phyloP scores from a whole-genome alignment of 129 eudicot genomes.

The Flaveria robusta region DNA sequence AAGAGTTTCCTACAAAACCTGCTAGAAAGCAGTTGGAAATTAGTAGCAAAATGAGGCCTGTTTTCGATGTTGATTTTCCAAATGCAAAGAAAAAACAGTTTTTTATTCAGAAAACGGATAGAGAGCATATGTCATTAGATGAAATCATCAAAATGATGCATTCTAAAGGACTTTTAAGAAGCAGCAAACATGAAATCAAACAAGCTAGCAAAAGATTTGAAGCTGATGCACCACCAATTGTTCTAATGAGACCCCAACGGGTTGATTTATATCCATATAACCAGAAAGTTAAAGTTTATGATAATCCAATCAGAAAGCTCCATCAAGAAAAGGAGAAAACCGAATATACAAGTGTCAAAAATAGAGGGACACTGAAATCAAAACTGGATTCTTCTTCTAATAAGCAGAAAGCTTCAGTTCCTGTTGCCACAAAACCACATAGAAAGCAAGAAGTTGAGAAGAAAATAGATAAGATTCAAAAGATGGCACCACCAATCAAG shows the following conservation, averaged over 20 bases:
- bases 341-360: slow-evolving; percentile 29
- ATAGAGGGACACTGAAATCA: slow-evolving; percentile 34
- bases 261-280: slow-evolving; percentile 30
- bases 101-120: slow-evolving; percentile 35
- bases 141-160: slow-evolving; percentile 56
- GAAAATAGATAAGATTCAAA: slow-evolving; percentile 49
- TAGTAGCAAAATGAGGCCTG: slow-evolving; percentile 39
- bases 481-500: slow-evolving; percentile 33
- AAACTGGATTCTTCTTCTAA: slow-evolving; percentile 6
- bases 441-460: slow-evolving; percentile 51
- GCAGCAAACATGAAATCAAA: slow-evolving; percentile 31
- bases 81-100: slow-evolving; percentile 47
- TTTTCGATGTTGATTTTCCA: slow-evolving; percentile 57
- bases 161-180: slow-evolving; percentile 51
- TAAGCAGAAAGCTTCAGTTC: slow-evolving; percentile 47
- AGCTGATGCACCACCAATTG: slow-evolving; percentile 61
- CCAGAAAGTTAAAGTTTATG: slow-evolving; percentile 27
- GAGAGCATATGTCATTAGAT: slow-evolving; percentile 48
- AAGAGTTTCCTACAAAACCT: slow-evolving; percentile 51
- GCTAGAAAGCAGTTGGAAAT: slow-evolving; percentile 32
- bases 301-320: slow-evolving; percentile 37
- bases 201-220: slow-evolving; percentile 23
- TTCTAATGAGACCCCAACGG: slow-evolving; percentile 58
- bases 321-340: slow-evolving; percentile 44
- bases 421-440: slow-evolving; percentile 34